Evolutionary conservation across 768 basidiomycete genomes (phyloP).

Genomic region (Sporobolomyces pararoseus): DNA sequence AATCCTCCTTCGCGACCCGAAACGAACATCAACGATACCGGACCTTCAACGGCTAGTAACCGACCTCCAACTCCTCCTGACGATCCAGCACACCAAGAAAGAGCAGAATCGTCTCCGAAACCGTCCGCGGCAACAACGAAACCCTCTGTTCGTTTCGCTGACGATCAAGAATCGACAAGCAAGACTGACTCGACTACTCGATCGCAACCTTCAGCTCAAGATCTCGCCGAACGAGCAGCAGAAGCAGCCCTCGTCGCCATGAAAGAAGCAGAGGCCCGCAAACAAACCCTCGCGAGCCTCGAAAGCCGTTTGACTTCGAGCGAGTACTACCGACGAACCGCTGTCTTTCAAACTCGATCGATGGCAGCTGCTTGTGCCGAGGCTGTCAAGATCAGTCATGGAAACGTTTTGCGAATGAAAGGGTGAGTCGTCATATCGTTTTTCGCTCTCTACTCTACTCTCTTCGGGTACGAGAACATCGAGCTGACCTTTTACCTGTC

Average conservation of each 20-base stretch:
- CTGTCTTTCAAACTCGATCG: background rate
- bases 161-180: background rate
- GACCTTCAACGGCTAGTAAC: too few species aligned
- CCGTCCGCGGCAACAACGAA: background rate
- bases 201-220: background rate
- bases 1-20: too few species aligned
- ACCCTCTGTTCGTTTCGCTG: slow-evolving; percentile 2
- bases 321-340: background rate
- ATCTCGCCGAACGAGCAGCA: background rate
- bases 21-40: too few species aligned
- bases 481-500: background rate
- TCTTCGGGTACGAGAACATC: too few species aligned
- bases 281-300: background rate
- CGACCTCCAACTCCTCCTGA: background rate
- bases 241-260: background rate
- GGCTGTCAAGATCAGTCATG: slow-evolving; percentile 13
- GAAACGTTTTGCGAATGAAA: slow-evolving; percentile 10
- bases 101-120: too few species aligned
- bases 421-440: background rate
- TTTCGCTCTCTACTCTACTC: too few species aligned
- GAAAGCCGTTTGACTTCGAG: slow-evolving; percentile 8
- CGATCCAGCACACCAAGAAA: too few species aligned
- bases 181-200: background rate
- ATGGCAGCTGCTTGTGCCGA: slow-evolving; percentile 14
- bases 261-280: background rate